Evolutionary conservation across 2,329 filamentous ascomycete genomes (phyloP).

Genomic region (Hypoxylon sp.): DNA sequence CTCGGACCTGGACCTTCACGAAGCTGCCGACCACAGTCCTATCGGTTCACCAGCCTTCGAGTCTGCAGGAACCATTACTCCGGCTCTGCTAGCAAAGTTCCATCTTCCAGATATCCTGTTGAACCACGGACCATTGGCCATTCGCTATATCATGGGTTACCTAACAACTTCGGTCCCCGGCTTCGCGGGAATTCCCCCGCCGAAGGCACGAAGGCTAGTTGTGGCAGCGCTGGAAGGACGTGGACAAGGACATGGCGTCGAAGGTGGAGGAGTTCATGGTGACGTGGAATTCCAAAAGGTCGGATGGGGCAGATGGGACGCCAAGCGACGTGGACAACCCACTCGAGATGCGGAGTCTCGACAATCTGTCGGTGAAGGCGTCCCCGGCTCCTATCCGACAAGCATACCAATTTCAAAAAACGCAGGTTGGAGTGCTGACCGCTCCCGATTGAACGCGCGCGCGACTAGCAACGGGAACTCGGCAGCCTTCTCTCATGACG

Average conservation of each 20-base stretch:
- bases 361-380: slow-evolving; percentile 58
- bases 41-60: slow-evolving; percentile 70
- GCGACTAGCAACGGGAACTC: slow-evolving; percentile 77
- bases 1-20: slow-evolving; percentile 88
- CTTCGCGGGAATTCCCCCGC: slow-evolving; percentile 88
- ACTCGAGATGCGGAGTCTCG: slow-evolving; percentile 59
- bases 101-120: slow-evolving; percentile 92
- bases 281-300: slow-evolving; percentile 94
- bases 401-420: slow-evolving; percentile 70
- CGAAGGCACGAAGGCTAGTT: slow-evolving; percentile 90
- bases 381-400: slow-evolving; percentile 59
- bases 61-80: slow-evolving; percentile 84
- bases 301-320: slow-evolving; percentile 97
- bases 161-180: slow-evolving; percentile 93
- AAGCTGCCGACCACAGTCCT: slow-evolving; percentile 66
- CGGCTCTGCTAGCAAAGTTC: slow-evolving; percentile 85
- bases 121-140: slow-evolving; percentile 89
- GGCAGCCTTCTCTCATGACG: slow-evolving; percentile 80
- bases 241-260: slow-evolving; percentile 65
- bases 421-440: slow-evolving; percentile 59
- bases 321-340: slow-evolving; percentile 77
- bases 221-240: slow-evolving; percentile 92
- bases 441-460: slow-evolving; percentile 63
- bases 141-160: slow-evolving; percentile 95
- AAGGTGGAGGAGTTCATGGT: slow-evolving; percentile 72